phyloP scores from a whole-genome alignment of 2,329 filamentous ascomycete species.

The Colletotrichum noveboracense region DNA sequence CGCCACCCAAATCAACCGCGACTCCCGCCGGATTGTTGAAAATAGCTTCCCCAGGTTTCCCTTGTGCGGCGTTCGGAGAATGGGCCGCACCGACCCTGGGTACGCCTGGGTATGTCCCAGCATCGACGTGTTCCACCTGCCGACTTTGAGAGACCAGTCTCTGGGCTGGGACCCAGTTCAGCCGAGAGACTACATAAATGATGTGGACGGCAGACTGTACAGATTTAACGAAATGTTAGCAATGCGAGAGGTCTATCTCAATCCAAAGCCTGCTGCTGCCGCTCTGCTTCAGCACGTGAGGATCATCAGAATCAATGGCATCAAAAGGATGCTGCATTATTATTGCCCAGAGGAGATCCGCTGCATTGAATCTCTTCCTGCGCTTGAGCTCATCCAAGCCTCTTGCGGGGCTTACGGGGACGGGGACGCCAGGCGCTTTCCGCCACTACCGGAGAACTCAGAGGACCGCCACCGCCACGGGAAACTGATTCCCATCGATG shows the following conservation, averaged over 20 bases:
- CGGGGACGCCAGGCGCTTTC: no score
- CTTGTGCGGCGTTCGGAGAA: not conserved
- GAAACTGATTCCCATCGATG: not conserved
- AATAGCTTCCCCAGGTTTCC: not conserved
- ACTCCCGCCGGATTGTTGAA: not conserved
- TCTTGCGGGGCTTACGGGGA: no score
- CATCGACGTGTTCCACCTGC: not conserved
- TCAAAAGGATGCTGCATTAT: no score
- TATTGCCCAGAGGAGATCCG: not conserved
- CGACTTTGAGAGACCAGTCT: no score
- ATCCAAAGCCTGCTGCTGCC: accelerated
- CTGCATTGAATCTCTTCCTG: not conserved
- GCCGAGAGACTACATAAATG: not conserved
- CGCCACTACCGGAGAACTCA: not conserved
- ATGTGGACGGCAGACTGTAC: not conserved
- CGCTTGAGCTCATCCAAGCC: not conserved
- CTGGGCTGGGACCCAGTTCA: not conserved
- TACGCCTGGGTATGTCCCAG: not conserved
- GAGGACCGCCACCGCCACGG: not conserved
- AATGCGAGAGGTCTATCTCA: not conserved
- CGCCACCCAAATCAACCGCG: not conserved
- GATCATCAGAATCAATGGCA: not conserved
- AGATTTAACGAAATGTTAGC: not conserved
- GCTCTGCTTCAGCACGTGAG: not conserved
- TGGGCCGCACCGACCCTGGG: no score